Percentiles rank a stretch among this genome's conserved stretches.
Conservation (phyloP, 2,329 filamentous ascomycete genomes). For the Lasiodiplodia sp. region DNA sequence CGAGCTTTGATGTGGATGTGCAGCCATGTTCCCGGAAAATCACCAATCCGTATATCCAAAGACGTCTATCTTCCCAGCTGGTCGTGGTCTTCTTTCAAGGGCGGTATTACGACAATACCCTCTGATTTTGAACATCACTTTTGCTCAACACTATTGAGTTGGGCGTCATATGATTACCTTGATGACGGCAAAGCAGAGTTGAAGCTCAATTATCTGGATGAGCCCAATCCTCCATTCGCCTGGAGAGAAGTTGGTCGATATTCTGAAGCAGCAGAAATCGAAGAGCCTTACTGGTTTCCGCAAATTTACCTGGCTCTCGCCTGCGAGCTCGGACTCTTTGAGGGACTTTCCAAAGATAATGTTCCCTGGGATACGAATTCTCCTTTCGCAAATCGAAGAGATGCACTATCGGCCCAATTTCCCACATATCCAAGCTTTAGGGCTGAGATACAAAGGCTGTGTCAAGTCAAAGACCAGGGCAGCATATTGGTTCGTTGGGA, state of each 20-base stretch:
- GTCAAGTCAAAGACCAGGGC: not conserved
- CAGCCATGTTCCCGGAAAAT: not conserved
- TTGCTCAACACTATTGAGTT: not conserved
- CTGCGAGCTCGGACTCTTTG: not conserved
- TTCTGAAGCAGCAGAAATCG: not conserved
- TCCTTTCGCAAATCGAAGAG: not conserved
- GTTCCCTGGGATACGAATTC: not conserved
- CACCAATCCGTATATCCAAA: not conserved
- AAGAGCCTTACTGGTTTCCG: not conserved
- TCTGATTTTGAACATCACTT: not conserved
- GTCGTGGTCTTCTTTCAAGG: slow-evolving; percentile 20
- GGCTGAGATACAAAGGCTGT: not conserved
- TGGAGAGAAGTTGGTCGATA: slow-evolving; percentile 2
- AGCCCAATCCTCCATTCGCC: not conserved
- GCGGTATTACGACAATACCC: not conserved
- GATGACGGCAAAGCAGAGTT: not conserved
- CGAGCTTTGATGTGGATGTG: slow-evolving; percentile 2
- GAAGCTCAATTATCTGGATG: not conserved
- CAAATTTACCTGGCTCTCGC: slow-evolving; percentile 15
- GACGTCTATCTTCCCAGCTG: slow-evolving; percentile 4
- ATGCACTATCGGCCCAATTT: not conserved
- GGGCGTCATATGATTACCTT: not conserved
- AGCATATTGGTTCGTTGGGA: not conserved
- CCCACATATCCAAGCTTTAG: not conserved
- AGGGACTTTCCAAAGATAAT: not conserved